Conservation (phyloP, 1,284 basidiomycete species). For the Gomphus bonarii region DNA sequence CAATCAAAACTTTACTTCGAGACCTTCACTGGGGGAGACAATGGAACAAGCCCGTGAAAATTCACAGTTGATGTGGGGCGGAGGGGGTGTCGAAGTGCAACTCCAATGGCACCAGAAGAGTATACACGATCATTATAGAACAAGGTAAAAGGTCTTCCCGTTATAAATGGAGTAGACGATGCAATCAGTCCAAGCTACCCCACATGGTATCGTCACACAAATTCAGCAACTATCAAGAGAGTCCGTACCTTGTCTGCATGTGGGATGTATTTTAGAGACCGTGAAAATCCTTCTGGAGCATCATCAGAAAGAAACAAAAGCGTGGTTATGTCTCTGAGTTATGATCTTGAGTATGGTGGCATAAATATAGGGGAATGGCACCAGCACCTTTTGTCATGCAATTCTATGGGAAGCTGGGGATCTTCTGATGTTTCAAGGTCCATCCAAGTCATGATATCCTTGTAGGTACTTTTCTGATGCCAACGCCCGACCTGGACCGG, state of each 20-base stretch:
- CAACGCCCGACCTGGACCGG: slow-evolving; percentile 55
- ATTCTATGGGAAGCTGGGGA: slow-evolving; percentile 40
- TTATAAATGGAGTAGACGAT: slow-evolving; percentile 79
- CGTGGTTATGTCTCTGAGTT: slow-evolving; percentile 29
- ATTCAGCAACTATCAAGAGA: background rate
- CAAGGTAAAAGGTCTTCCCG: slow-evolving; percentile 70
- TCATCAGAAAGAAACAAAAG: slow-evolving; percentile 56
- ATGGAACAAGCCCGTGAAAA: slow-evolving; percentile 42
- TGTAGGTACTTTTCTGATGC: slow-evolving; percentile 20
- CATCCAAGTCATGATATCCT: slow-evolving; percentile 11
- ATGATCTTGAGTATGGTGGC: background rate
- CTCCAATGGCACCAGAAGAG: slow-evolving; percentile 63
- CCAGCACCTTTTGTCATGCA: slow-evolving; percentile 20
- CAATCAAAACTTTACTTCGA: slow-evolving; percentile 33
- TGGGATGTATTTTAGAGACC: slow-evolving; percentile 38
- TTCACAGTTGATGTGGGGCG: slow-evolving; percentile 23
- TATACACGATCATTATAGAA: slow-evolving; percentile 50
- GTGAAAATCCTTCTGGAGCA: slow-evolving; percentile 50
- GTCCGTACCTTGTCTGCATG: slow-evolving; percentile 30
- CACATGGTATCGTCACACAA: background rate
- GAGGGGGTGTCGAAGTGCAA: slow-evolving; percentile 37
- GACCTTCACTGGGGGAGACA: slow-evolving; percentile 46
- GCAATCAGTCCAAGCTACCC: slow-evolving; percentile 60
- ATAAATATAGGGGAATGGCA: slow-evolving; percentile 13
- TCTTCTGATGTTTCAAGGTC: slow-evolving; percentile 8